Evolutionary conservation across 441 rosid genomes (phyloP), one percentile per base, ranked within the genome.

Genomic region (Mallotus repandus): DNA sequence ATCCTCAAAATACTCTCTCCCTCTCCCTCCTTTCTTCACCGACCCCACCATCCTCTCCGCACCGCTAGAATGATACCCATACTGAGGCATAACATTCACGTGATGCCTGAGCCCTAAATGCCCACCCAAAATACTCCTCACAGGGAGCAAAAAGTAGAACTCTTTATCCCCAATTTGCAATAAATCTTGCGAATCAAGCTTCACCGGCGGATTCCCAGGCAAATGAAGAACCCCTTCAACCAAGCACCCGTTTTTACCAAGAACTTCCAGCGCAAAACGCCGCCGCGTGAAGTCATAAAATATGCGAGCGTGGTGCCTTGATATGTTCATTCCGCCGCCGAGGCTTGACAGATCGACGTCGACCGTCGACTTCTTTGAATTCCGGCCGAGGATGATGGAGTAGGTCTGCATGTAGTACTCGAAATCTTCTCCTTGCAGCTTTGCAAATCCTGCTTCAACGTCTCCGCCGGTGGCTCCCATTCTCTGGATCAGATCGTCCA

Each of bases 401-500:
- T 94, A 94, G 8, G 99, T 92, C 75, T 94, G 99, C 99, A 94
- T 94, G 68, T 91, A 94, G 76, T 94, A 94, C 81, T 94, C 99
- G 84, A 92, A 94, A 81, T 94, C 99, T 79, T 94, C 99, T 2
- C 97, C 99, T 74, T 94, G 99, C 0, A 94, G 88, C 89, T 94
- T 94, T 22, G 99, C 97, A 70, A 94, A 94, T 8, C 97, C 99
- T 0, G 97, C 97, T 79, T 94, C 99, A 9, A 92, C 94, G 73
- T 92, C 99, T 72, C 89, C 85, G 25, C 87, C 81, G 16, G 86
- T 62, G 8, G 89, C 81, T 19, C 88, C 90, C 97, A 92, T 53
- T 49, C 14, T 29, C 32, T 29, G 32, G 32, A 29, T 29, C 32
- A 29, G 15, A 49, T 10, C 13, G 57, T 29, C 32, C 32, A 18